Base-by-base conservation (phyloP, 1,284 basidiomycete genomes). In the Sanguinoderma infundibulare region DNA sequence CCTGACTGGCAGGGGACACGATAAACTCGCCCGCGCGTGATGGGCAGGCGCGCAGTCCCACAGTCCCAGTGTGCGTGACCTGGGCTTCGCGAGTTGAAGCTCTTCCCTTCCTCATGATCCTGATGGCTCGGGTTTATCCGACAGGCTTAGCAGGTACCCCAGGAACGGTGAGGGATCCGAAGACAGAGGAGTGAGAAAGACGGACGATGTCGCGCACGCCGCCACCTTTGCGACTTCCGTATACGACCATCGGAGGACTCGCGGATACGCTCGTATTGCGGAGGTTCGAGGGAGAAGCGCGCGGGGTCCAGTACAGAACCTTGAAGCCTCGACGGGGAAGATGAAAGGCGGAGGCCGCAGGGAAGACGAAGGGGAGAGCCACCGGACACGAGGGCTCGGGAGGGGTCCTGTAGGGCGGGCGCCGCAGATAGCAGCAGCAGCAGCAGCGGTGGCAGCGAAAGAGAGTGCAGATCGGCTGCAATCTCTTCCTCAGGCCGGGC, bases 1-100 rank as follows among this genome's bases (percentile, higher is more conserved):
- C 53, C 53, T 55, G 53, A 55, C n/a, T n/a, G 28, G 30, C 40
- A 10, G 42, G 6, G 40, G 30, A 26, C 28, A 17, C 53, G 53
- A 55, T 55, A 55, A 46, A 34, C 53, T 42, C 40, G n/a, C 20
- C 17, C 38, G 42, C 26, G 38, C n/a, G n/a, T n/a, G n/a, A n/a
- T n/a, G n/a, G n/a, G n/a, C 28, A 53, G 38, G 38, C 24, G 52
- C 52, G 52, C 12, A 40, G 22, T 39, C 52, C 52, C 36, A 39
- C 24, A 40, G n/a, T 24, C 46, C 46, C 20, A 24, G 24, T 20
- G 26, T 28, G 52, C 38, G 52, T 53, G 52, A 49, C 46, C 46
- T 32, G 28, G n/a, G 26, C 26, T 49, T n/a, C 46, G 46, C n/a
- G 28, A 17, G 46, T 26, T n/a, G 26, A 4, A 47, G 46, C 10